A percentile compares a stretch with the other conserved stretches of the same genome.
Conservation (phyloP, 495 filamentous ascomycete genomes). For the Extremus antarcticus region DNA sequence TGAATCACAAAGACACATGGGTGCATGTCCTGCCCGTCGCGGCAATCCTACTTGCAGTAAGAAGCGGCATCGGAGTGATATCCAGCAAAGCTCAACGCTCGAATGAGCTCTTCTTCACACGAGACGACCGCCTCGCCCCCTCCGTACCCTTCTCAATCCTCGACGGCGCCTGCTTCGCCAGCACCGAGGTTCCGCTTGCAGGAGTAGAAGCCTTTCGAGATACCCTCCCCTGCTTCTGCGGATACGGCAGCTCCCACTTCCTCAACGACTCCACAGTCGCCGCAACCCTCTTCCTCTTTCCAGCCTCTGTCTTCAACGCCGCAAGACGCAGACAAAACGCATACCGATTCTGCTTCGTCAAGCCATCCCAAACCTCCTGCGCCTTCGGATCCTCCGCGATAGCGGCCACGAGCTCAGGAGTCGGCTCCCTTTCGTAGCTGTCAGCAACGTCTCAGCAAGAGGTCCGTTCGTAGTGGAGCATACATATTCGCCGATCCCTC, state of each 20-base stretch:
- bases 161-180: background rate
- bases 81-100: too few species aligned
- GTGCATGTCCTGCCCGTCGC: too few species aligned
- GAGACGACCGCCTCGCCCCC: background rate
- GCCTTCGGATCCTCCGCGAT: background rate
- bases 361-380: background rate
- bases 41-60: too few species aligned
- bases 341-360: background rate
- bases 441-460: too few species aligned
- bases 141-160: background rate
- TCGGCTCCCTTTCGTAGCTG: too few species aligned
- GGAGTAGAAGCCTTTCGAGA: background rate
- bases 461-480: too few species aligned
- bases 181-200: background rate
- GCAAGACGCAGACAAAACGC: background rate
- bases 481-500: background rate
- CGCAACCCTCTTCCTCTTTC: background rate
- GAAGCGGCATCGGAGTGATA: too few species aligned
- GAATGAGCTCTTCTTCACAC: too few species aligned
- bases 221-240: conserved; percentile 2
- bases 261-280: background rate
- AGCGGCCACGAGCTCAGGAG: background rate
- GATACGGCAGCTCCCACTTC: background rate
- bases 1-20: too few species aligned
- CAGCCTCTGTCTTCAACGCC: conserved; percentile 2